Base-by-base conservation (phyloP, 257 asterid species). In the Buddleja alternifolia region DNA sequence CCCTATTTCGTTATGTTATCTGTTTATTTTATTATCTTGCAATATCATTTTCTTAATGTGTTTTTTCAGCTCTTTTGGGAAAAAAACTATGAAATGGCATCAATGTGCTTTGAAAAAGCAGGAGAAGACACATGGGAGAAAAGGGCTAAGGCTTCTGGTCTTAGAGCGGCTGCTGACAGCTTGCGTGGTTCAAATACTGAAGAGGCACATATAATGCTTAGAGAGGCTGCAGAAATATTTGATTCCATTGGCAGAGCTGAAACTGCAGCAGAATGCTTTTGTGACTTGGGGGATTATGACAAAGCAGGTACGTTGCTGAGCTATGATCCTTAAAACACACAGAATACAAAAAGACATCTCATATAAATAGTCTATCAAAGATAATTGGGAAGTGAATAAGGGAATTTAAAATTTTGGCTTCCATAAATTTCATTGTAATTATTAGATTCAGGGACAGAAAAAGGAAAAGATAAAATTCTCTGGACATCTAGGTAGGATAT, bases 211-310 rank as follows among this genome's bases (percentile, higher is more conserved):
- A 29, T 63, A 25, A 71, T 82, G 75, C 89, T 86, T 54, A 69
- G 83, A n/a, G 83, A 84, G 60, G 96, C 93, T 58, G 96, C 89
- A 10, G 93, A 88, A 55, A 81, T 88, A 10, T 88, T 82, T 47
- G 78, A 86, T 53, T 78, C 85, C 16, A 75, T 84, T 44, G 86
- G 81, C 11, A 72, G 80, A 61, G 71, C 73, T 24, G 85, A 83
- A 24, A 72, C 86, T 50, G 93, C 96, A 0, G 93, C 89, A 0
- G 89, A 84, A 68, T 86, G 96, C 60, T 86, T 75, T 51, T 86
- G 73, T 17, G 89, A 86, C 54, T 64, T 84, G 73, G 84, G 80
- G 41, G 96, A 88, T 8, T 86, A 75, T 56, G 80, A 77, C 70
- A 75, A 76, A 69, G 88, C 93, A 5, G 93, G 96, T 88, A 74